A percentile compares a stretch with the other conserved stretches of the same genome.
phyloP scores from a whole-genome alignment of 2,329 filamentous ascomycete species.

The Trichothecium roseum region DNA sequence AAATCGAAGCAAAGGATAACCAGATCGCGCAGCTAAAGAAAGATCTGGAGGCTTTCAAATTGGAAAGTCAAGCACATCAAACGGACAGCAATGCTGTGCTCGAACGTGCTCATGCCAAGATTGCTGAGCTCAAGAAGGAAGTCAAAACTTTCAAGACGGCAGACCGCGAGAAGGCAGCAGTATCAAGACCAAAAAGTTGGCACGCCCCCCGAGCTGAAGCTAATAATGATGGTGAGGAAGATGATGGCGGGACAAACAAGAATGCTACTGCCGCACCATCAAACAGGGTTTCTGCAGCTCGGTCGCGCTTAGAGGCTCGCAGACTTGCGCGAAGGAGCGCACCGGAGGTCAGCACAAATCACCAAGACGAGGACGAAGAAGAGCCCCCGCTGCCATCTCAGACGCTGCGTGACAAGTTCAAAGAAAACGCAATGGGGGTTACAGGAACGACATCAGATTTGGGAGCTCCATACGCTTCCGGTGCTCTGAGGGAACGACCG shows the following conservation, averaged over 20 bases:
- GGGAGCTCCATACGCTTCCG: constrained; percentile 7
- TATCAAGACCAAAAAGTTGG: constrained; percentile 16
- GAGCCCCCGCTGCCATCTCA: constrained; percentile 6
- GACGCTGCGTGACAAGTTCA: constrained; percentile 23
- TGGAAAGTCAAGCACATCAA: constrained; percentile 42
- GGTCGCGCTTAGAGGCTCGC: no score
- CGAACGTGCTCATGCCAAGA: constrained; percentile 45
- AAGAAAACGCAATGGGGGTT: constrained; percentile 15
- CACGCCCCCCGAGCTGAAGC: constrained; percentile 12
- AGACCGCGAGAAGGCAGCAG: constrained; percentile 6
- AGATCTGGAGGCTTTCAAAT: constrained; percentile 44
- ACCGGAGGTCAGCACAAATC: neutral
- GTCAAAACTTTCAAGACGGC: constrained; percentile 31
- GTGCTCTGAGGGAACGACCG: constrained; percentile 12
- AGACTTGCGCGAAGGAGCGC: no score
- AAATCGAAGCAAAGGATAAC: constrained; percentile 35
- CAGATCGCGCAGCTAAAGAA: constrained; percentile 36
- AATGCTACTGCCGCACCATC: neutral
- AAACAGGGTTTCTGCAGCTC: no score
- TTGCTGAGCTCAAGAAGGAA: constrained; percentile 44
- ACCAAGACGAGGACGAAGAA: neutral
- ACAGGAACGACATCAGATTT: constrained; percentile 3
- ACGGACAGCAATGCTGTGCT: constrained; percentile 44
- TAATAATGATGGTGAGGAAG: neutral
- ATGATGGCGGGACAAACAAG: neutral